These are phyloP conservation scores for Pseudogymnoascus sp. DNA, from an alignment of 2,329 filamentous ascomycete species.

Conservation along the genomic window DNA sequence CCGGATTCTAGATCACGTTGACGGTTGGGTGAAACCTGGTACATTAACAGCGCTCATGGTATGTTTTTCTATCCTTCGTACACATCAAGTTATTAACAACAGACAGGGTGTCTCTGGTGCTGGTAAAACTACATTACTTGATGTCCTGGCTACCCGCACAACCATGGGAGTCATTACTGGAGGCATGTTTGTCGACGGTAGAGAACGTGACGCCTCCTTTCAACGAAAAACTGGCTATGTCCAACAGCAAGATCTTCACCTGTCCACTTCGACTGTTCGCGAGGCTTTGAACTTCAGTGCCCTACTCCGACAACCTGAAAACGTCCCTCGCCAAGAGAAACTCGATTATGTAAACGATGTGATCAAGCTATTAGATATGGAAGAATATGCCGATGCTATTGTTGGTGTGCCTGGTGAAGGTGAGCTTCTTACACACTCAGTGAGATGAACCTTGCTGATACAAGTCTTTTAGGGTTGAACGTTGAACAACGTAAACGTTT, in stretches of 20 bases:
- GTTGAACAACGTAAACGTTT: constrained; percentile 54
- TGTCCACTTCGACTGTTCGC: constrained; percentile 73
- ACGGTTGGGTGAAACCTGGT: constrained; percentile 70
- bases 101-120: constrained; percentile 44
- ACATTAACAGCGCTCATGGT: constrained; percentile 58
- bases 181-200: constrained; percentile 62
- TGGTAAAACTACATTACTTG: constrained; percentile 79
- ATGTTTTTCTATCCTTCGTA: neutral
- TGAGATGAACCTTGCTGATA: neutral
- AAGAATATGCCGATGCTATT: constrained; percentile 56
- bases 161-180: constrained; percentile 84
- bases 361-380: constrained; percentile 51
- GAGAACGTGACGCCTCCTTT: constrained; percentile 68
- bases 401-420: constrained; percentile 55
- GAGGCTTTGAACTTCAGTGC: constrained; percentile 85
- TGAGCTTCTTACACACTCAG: neutral
- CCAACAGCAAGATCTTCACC: constrained; percentile 84
- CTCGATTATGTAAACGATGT: constrained; percentile 81
- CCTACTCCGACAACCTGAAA: constrained; percentile 73
- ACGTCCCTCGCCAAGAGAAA: constrained; percentile 66
- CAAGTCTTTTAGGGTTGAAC: constrained; percentile 32
- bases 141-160: constrained; percentile 74
- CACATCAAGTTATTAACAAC: neutral
- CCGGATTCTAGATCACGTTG: constrained; percentile 65
- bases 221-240: constrained; percentile 70